phyloP scores from a whole-genome alignment of 306 rosid genomes.

The Amphicarpaea edgeworthii region DNA sequence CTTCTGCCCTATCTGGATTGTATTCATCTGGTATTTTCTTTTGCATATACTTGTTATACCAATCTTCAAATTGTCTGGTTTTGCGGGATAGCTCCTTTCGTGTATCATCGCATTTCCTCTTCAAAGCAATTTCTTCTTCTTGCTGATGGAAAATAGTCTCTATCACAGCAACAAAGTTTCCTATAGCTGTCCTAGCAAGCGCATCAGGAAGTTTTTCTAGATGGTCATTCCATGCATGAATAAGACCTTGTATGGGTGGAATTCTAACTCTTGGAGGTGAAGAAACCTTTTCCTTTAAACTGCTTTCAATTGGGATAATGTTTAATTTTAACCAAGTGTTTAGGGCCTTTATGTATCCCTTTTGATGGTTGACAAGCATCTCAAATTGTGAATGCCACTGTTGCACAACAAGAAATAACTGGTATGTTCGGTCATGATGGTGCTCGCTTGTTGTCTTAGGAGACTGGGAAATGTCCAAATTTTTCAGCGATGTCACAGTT shows the following conservation, averaged over 20 bases:
- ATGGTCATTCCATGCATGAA: conserved; percentile 76
- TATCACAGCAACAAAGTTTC: conserved; percentile 71
- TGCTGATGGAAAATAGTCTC: conserved; percentile 64
- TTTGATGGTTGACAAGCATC: conserved; percentile 71
- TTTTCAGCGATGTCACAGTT: conserved; percentile 49
- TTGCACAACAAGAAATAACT: conserved; percentile 69
- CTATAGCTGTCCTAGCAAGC: conserved; percentile 69
- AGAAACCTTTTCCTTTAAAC: conserved; percentile 87
- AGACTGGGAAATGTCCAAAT: conserved; percentile 71
- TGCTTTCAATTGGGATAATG: conserved; percentile 92
- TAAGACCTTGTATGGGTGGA: conserved; percentile 73
- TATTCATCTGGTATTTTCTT: conserved; percentile 56
- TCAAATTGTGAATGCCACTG: conserved; percentile 79
- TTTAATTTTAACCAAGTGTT: conserved; percentile 80
- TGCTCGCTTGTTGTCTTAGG: conserved; percentile 83
- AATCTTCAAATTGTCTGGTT: conserved; percentile 74
- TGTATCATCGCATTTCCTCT: conserved; percentile 77
- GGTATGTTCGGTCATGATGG: conserved; percentile 82
- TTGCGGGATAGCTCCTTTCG: conserved; percentile 78
- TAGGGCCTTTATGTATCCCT: conserved; percentile 72
- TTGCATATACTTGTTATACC: conserved; percentile 76
- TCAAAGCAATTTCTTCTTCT: conserved; percentile 71
- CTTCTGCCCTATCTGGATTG: conserved; percentile 61
- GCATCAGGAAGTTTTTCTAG: conserved; percentile 90
- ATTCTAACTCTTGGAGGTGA: conserved; percentile 80